Base-by-base conservation (phyloP, 2,329 filamentous ascomycete species). In the Aphanoascus verrucosus region DNA sequence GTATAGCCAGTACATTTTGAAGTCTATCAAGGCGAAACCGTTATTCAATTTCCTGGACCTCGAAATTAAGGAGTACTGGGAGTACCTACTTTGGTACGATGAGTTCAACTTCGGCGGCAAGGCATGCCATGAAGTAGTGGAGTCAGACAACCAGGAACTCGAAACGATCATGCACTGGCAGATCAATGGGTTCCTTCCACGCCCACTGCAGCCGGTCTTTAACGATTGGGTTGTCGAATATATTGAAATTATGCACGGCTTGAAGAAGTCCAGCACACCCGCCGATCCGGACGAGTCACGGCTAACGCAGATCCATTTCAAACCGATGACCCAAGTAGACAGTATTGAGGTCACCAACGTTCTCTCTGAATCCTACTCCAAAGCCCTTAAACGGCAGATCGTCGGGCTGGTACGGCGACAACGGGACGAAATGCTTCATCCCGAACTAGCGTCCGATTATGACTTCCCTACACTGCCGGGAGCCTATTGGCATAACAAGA, bases 131-230 rank as follows among this genome's bases (percentile, higher is more conserved):
- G 81, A 93, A 62, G 86, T 96, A 2, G 77, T 85, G 6, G 83
- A 83, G 60, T 76, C 76, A 8, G 88, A 91, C 61, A 82, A 85
- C 43, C 89, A 96, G 65, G 78, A 81, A 2, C 78, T 97, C 12
- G 86, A 96, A 62, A 93, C 86, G 9, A 82, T 98, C 63, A 97
- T 98, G 90, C 87, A 95, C 69, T 98, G 94, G 94, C 93, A 98
- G 68, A 85, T 98, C 65, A 85, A 83, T 44, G 90, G 88, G 1
- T 96, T 96, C 67, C 72, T 98, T 0, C 93, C 94, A 0, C 67
- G 74, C 0, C 82, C 85, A 3, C 76, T 98, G 47, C 90, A 97
- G 63, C 79, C 85, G 0, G 80, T 84, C 8, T 98, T 98, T 74
- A 81, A 90, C 57, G 84, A 94, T 61, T 96, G 90, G 88, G 82